Conservation (phyloP, 768 basidiomycete genomes). For the Mycena amicta region DNA sequence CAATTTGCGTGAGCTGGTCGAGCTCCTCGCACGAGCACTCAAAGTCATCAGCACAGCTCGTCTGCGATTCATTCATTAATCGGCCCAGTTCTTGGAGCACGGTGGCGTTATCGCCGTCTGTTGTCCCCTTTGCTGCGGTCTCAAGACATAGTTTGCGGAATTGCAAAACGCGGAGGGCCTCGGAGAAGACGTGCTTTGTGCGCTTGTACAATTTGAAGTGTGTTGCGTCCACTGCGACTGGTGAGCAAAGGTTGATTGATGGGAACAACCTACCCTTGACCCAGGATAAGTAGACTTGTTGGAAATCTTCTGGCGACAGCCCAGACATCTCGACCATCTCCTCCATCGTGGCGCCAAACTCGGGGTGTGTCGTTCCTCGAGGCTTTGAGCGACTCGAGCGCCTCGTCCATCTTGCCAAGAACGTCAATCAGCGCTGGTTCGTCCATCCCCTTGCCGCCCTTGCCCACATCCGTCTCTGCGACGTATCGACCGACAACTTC, state of each 20-base stretch:
- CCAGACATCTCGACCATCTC: conserved; percentile 74
- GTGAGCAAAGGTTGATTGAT: background rate
- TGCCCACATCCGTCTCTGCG: conserved; percentile 41
- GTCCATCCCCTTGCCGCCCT: conserved; percentile 48
- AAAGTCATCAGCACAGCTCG: conserved; percentile 65
- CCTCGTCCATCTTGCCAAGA: conserved; percentile 48
- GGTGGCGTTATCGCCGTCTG: conserved; percentile 24
- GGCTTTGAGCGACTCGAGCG: conserved; percentile 60
- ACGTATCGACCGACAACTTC: conserved; percentile 65
- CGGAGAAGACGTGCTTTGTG: conserved; percentile 78
- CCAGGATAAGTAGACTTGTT: conserved; percentile 75
- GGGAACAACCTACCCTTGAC: conserved; percentile 62
- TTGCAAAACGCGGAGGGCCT: conserved; percentile 78
- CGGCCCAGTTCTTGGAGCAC: conserved; percentile 58
- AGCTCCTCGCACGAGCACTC: conserved; percentile 84
- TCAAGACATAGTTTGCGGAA: conserved; percentile 71
- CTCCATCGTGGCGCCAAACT: conserved; percentile 69
- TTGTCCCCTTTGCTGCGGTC: conserved; percentile 29
- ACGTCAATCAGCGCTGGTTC: conserved; percentile 47
- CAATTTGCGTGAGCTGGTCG: conserved; percentile 66
- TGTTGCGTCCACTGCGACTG: conserved; percentile 66
- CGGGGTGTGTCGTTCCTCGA: conserved; percentile 35
- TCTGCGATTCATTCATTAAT: conserved; percentile 81
- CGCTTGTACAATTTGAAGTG: conserved; percentile 85
- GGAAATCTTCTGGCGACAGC: conserved; percentile 55